These are phyloP conservation scores for Anthostomella pinea DNA, from an alignment of 2,329 filamentous ascomycete species.

Conservation along the genomic window DNA sequence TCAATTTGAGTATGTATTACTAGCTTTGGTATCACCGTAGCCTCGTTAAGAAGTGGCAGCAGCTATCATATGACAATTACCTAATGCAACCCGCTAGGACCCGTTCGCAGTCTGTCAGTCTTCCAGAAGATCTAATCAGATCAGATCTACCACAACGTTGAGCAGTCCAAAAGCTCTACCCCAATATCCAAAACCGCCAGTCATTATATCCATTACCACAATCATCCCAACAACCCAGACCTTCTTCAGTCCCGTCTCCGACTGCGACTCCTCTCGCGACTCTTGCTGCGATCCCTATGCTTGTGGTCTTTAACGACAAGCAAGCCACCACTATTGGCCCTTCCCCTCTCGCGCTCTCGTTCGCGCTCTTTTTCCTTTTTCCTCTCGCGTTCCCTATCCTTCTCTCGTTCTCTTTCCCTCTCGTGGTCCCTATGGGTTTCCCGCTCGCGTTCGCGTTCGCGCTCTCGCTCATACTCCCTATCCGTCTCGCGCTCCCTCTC, in stretches of 20 bases:
- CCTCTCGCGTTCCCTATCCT: slow-evolving; percentile 14
- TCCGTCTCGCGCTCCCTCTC: slow-evolving; percentile 13
- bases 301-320: slow-evolving; percentile 27
- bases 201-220: neutral
- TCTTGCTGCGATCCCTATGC: slow-evolving; percentile 22
- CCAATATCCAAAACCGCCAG: no score
- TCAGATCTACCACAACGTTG: no score
- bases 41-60: no score
- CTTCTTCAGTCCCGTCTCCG: slow-evolving; percentile 21
- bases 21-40: no score
- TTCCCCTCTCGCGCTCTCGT: slow-evolving; percentile 12
- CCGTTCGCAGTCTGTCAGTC: no score
- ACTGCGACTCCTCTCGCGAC: slow-evolving; percentile 24
- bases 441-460: slow-evolving; percentile 10
- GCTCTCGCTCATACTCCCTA: slow-evolving; percentile 15
- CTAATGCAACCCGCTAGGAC: no score
- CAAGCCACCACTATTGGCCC: slow-evolving; percentile 16
- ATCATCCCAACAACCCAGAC: neutral
- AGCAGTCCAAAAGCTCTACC: no score
- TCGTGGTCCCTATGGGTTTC: slow-evolving; percentile 9
- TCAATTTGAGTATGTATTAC: no score
- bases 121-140: no score
- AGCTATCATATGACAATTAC: no score
- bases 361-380: slow-evolving; percentile 7
- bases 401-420: slow-evolving; percentile 9